phyloP scores from a whole-genome alignment of 305 asterid species.

The Fraxinus paxiana region DNA sequence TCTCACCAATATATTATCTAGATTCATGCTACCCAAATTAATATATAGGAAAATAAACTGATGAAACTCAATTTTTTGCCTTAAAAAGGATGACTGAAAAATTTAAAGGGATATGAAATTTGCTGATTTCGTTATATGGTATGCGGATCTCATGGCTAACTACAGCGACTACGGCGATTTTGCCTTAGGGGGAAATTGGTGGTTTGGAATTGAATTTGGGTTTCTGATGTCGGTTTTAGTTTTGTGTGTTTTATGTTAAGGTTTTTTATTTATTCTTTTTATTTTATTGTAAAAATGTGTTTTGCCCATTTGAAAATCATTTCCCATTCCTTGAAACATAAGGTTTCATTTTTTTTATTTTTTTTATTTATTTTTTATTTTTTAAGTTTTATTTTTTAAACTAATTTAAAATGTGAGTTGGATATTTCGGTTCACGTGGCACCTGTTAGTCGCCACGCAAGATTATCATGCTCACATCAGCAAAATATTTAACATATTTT shows the following conservation, averaged over 20 bases:
- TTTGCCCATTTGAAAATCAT: not conserved
- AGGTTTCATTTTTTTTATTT: not conserved
- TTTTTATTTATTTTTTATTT: no score
- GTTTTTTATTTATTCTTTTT: not conserved
- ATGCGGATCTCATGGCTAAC: conserved; percentile 25
- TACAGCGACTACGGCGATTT: not conserved
- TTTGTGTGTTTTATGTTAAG: not conserved
- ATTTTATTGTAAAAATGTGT: no score
- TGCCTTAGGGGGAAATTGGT: not conserved
- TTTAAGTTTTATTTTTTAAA: no score
- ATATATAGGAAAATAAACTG: no score
- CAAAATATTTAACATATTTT: not conserved
- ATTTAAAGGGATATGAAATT: not conserved
- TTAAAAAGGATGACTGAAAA: not conserved
- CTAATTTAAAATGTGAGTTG: not conserved
- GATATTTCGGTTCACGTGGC: not conserved
- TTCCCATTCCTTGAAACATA: not conserved
- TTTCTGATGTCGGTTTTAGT: not conserved
- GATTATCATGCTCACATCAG: not conserved
- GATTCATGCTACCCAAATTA: not conserved
- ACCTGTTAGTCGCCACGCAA: not conserved
- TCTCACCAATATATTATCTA: not conserved
- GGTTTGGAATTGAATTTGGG: not conserved
- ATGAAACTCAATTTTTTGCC: not conserved
- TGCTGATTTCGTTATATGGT: not conserved